Evolutionary conservation across 2,329 filamentous ascomycete species (phyloP), one percentile per base, ranked within the genome.

Genomic region (Ascochyta clinopodiicola): DNA sequence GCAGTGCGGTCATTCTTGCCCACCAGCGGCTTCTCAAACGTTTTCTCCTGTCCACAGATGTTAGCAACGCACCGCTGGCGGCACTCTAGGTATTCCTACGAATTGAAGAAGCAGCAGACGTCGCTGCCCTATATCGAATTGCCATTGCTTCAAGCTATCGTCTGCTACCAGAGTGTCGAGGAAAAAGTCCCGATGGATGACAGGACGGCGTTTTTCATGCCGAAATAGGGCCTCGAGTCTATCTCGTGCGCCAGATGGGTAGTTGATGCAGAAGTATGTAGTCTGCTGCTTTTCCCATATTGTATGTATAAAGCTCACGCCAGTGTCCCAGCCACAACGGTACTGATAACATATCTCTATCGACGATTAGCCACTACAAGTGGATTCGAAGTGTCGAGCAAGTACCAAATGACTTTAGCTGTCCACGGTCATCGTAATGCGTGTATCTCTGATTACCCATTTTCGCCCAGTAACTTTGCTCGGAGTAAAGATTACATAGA

Each of bases 321-420:
- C 61, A 5, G 51, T 59, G 25, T 64, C 57, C 64, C 62, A 70
- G 13, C 67, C 67, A 32, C 59, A 63, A 2, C 50, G 25, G 29
- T 66, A 64, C 10, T 64, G 64, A 24, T 70, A 70, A 37, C 53
- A 61, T 6, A 60, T 29, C 25, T 64, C 65, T 64, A 42, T 12
- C 6, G 12, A 15, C 6, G 12, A 32, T 13, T 27, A 37, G 53
- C 40, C 45, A 25, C 12, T 44, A 15, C 2, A 17, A 44, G 9
- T 19, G n/a, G 3, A 13, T 22, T 7, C 27, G 43, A 10, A 17
- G 6, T 19, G 1, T n/a, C 5, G 4, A 19, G 10, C 4, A n/a
- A 17, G 12, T 44, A 51, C 47, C 47, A 22, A 31, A 38, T 2
- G 24, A 32, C 2, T 10, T 19, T 6, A 51, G n/a, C 3, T 29